phyloP scores from a whole-genome alignment of 208 protist genomes.

The Wallacemonas sp. region DNA sequence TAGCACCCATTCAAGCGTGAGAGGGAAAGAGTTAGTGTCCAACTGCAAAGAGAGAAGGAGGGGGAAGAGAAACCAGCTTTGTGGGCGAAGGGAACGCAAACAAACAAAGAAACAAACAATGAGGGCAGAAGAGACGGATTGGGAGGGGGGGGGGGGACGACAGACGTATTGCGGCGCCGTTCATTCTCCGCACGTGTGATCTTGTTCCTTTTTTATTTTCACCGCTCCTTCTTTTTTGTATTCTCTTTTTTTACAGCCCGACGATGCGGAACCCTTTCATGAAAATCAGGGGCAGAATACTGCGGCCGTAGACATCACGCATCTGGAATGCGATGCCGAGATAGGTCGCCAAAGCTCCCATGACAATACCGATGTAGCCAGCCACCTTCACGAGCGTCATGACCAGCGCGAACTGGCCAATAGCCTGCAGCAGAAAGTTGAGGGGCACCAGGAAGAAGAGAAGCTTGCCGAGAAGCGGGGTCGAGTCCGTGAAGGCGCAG shows the following conservation, averaged over 20 bases:
- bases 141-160: too few species aligned
- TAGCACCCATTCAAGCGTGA: too few species aligned
- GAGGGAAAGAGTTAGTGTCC: too few species aligned
- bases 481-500: constrained; percentile 18
- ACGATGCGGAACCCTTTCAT: constrained; percentile 31
- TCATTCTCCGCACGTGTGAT: not conserved
- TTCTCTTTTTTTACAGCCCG: constrained; percentile 22
- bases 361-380: constrained; percentile 52
- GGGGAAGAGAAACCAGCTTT: not conserved
- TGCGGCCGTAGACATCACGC: constrained; percentile 35
- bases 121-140: too few species aligned
- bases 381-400: constrained; percentile 35
- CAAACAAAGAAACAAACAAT: constrained; percentile 5
- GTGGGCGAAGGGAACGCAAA: not conserved
- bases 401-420: constrained; percentile 7
- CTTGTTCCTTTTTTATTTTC: not conserved
- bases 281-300: constrained; percentile 39
- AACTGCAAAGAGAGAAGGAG: too few species aligned
- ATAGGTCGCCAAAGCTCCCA: constrained; percentile 44
- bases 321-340: constrained; percentile 48
- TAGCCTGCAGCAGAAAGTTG: constrained; percentile 28
- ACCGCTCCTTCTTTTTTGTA: constrained; percentile 7
- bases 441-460: constrained; percentile 29
- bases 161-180: too few species aligned
- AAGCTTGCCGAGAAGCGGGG: constrained; percentile 25